A percentile compares a stretch with the other conserved stretches of the same genome.
phyloP scores from a whole-genome alignment of 179 eudicot genomes.

The Monotropa hypopitys region DNA sequence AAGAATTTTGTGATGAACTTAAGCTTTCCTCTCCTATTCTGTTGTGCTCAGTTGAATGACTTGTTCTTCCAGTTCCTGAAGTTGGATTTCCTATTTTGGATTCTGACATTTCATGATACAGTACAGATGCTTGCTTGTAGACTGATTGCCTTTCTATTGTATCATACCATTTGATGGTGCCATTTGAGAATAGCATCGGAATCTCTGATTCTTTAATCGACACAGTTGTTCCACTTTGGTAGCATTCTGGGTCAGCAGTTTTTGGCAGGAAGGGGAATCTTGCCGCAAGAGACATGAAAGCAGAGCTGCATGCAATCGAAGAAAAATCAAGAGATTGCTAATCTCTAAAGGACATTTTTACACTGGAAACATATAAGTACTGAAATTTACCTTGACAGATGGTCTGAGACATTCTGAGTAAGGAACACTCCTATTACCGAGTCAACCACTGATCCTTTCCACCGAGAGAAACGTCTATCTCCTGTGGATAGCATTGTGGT shows the following conservation, averaged over 20 bases:
- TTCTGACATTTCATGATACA: slow-evolving; percentile 9
- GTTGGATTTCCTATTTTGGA: slow-evolving; percentile 6
- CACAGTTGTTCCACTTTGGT: slow-evolving; percentile 20
- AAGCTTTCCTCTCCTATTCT: slow-evolving; percentile 17
- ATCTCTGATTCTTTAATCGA: slow-evolving; percentile 22
- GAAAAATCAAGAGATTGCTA: background rate
- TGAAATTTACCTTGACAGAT: slow-evolving; percentile 42
- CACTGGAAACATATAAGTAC: background rate
- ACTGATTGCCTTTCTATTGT: slow-evolving; percentile 8
- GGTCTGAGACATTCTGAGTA: slow-evolving; percentile 42
- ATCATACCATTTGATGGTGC: slow-evolving; percentile 11
- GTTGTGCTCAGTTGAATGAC: slow-evolving; percentile 11
- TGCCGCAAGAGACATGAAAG: slow-evolving; percentile 59
- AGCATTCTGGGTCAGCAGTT: slow-evolving; percentile 5
- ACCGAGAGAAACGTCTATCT: slow-evolving; percentile 48
- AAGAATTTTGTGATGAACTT: slow-evolving; percentile 29
- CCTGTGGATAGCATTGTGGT: slow-evolving; percentile 18
- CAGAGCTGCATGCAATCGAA: slow-evolving; percentile 38
- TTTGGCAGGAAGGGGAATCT: slow-evolving; percentile 36
- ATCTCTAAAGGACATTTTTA: background rate
- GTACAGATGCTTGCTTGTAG: slow-evolving; percentile 6
- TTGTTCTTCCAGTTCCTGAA: slow-evolving; percentile 1
- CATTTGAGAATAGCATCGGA: slow-evolving; percentile 20
- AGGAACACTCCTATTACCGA: slow-evolving; percentile 23
- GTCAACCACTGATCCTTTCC: slow-evolving; percentile 71